phyloP scores from a whole-genome alignment of 2,329 filamentous ascomycete genomes.

The Trichoderma aggressivum region DNA sequence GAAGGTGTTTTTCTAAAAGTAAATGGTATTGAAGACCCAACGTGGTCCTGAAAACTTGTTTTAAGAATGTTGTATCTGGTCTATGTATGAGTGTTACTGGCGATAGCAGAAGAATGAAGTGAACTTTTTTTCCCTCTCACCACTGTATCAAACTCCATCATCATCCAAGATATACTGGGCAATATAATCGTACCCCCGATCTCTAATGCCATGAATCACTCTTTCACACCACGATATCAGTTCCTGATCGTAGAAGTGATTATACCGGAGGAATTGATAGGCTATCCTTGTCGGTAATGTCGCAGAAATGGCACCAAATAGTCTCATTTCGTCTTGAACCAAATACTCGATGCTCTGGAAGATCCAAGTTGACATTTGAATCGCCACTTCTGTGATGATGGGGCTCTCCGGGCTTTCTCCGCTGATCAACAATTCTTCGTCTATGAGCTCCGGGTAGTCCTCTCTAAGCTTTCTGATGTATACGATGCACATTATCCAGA shows the following conservation, averaged over 20 bases:
- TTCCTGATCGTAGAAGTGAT: not conserved
- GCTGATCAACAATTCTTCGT: not conserved
- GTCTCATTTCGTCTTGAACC: constrained; percentile 37
- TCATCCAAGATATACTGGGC: constrained; percentile 7
- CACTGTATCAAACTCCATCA: not conserved
- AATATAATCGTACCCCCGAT: constrained; percentile 12
- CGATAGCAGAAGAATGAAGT: not conserved
- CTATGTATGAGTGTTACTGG: not conserved
- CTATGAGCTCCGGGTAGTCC: not conserved
- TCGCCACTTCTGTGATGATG: constrained; percentile 11
- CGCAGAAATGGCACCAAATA: constrained; percentile 38
- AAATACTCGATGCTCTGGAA: constrained; percentile 37
- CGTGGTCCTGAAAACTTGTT: not conserved
- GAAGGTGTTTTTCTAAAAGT: constrained; percentile 11
- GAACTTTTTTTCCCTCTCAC: not conserved
- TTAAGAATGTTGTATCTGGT: not conserved
- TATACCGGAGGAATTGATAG: constrained; percentile 16
- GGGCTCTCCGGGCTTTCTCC: constrained; percentile 14
- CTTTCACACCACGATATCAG: constrained; percentile 6
- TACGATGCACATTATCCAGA: constrained; percentile 34
- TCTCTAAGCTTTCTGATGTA: constrained; percentile 25
- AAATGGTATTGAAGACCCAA: not conserved
- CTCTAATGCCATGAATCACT: not conserved
- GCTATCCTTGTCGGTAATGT: constrained; percentile 30
- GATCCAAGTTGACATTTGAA: constrained; percentile 27